These are phyloP conservation scores for Pythium aristosporum DNA, from an alignment of 352 stramenopile genomes.

Conservation along the genomic window DNA sequence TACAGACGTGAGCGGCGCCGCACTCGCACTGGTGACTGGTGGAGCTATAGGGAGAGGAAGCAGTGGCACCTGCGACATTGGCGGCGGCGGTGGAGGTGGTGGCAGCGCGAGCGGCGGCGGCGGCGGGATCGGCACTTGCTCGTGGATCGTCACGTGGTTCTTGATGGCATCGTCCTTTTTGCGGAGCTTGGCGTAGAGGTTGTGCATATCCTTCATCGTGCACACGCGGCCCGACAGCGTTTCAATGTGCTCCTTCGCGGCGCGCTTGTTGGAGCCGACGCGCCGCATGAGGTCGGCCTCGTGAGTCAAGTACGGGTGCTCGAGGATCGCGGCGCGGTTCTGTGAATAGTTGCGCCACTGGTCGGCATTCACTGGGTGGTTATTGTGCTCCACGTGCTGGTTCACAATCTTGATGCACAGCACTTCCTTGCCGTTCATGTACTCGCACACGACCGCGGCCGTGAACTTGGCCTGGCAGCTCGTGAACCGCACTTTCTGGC, in stretches of 20 bases:
- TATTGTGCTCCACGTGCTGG: conserved; percentile 57
- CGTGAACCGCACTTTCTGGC: conserved; percentile 69
- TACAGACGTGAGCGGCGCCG: neutral
- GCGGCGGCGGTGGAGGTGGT: neutral
- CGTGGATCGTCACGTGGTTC: conserved; percentile 32
- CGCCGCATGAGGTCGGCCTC: conserved; percentile 72
- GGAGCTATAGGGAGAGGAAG: neutral
- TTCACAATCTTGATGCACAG: conserved; percentile 65
- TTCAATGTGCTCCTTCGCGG: conserved; percentile 60
- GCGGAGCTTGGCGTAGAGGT: conserved; percentile 62
- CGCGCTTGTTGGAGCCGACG: conserved; percentile 69
- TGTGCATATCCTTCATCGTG: conserved; percentile 85
- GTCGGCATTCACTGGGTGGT: conserved; percentile 60
- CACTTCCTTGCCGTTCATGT: conserved; percentile 46
- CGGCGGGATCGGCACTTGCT: neutral
- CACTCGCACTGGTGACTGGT: neutral
- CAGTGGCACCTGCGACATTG: neutral
- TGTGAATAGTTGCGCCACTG: conserved; percentile 81
- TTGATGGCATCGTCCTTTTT: conserved; percentile 58
- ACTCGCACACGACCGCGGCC: conserved; percentile 53
- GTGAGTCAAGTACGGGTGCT: conserved; percentile 69
- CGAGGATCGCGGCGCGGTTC: conserved; percentile 67
- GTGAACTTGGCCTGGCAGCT: conserved; percentile 71
- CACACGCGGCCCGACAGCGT: conserved; percentile 63
- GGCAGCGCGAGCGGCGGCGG: conserved; percentile 4